Evolutionary conservation across 805 yeast species (phyloP), one percentile per base, ranked within the genome.

Genomic region (Candida mattraensis): DNA sequence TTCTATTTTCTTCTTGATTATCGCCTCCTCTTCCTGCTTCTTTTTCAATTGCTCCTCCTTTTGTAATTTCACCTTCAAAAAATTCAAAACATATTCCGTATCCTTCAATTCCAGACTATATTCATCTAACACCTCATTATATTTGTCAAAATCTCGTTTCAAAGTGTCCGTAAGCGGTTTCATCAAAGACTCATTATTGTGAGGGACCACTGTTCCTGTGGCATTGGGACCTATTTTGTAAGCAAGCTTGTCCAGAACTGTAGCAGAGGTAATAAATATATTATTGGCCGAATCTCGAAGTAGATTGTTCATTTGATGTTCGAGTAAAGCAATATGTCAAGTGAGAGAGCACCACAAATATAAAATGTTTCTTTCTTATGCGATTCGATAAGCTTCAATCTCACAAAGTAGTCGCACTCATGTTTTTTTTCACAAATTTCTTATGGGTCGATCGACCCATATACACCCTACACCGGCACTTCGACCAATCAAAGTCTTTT

Each of bases 271-370:
- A 15, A 61, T 47, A 23, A 61, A 55, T 5, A 61, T 46, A 24
- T 58, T 59, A 34, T 59, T 49, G 1, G 61, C 60, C 5, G 64
- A 49, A n/a, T 49, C 57, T 23, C 49, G 48, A n/a, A 60, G 40
- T 7, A 44, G 21, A 30, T 52, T 54, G 14, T 48, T 49, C 63
- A 57, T 58, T 7, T 12, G 20, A 14, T 15, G 37, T 11, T 18
- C 8, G 11, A 18, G 9, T 10, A 18, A n/a, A n/a, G n/a, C n/a
- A n/a, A n/a, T n/a, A n/a, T 14, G 29, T 14, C 15, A 26, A 5
- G 7, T 7, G 15, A 13, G 8, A 13, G 28, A n/a, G 15, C 8
- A 24, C n/a, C 12, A 13, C 7, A 8, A 13, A 11, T 13, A 13
- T 24, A 9, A 9, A 13, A 8, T 9, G 12, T 24, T n/a, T 9